Evolutionary conservation across 495 filamentous ascomycete species (phyloP), one percentile per base, ranked within the genome.

Genomic region (Xylaria castorea): DNA sequence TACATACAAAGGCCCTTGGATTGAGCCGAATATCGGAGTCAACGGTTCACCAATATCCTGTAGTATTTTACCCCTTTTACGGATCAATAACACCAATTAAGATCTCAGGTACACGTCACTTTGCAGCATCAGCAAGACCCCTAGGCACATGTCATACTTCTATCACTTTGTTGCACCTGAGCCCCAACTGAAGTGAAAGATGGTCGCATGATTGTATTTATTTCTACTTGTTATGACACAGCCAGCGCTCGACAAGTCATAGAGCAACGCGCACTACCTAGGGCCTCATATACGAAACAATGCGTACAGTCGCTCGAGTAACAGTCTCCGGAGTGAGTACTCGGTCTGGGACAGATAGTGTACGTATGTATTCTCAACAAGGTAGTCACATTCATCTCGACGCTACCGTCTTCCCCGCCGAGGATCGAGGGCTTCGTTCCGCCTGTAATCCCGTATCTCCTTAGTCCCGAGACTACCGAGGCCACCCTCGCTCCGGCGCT

Each of bases 381-480:
- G 25, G 46, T 11, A 38, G 46, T 3, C 18, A 14, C 3, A 11
- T 2, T 16, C 18, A 61, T 8, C 53, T 38, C 32, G 58, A 61
- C 6, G 9, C 34, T 76, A 82, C 22, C 76, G 70, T 62, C 81
- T 91, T 78, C 91, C 87, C 76, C 92, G 85, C 78, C 93, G 89
- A 76, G 94, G 94, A 89, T 96, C 93, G 70, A 87, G 83, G 30
- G 96, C 96, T 80, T 98, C 95, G 71, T 89, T 87, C 81, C 88
- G 89, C 80, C 93, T 89, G 87, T 91, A 95, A 75, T 95, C 93
- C 72, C 96, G 88, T 75, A 93, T 85, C 87, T 97, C 95, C 84
- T 91, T 95, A 2, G 95, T 97, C 12, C 95, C 93, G 84, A 97
- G 74, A 77, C 93, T 94, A 1, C 96, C 96, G 63, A 95, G 80